Conservation (phyloP, 139 green algal genomes). For the Closterium sp. region DNA sequence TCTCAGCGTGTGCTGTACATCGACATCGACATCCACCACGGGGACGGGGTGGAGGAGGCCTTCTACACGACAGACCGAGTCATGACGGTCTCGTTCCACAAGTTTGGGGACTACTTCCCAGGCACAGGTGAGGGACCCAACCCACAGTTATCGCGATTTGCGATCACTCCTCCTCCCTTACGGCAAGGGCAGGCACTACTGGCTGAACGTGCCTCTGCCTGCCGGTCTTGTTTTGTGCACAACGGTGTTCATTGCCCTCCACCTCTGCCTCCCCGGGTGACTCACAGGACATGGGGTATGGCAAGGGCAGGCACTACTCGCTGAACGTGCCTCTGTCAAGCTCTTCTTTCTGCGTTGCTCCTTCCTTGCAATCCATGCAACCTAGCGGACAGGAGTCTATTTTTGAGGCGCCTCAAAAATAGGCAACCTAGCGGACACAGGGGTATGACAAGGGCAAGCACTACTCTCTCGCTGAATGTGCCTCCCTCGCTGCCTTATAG, state of each 20-base stretch:
- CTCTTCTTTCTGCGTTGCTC: background rate
- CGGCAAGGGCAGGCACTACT: slow-evolving; percentile 80
- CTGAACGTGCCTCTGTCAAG: slow-evolving; percentile 66
- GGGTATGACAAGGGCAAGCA: slow-evolving; percentile 77
- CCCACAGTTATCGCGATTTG: background rate
- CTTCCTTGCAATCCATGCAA: background rate
- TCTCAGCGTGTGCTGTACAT: slow-evolving; percentile 71
- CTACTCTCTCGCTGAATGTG: slow-evolving; percentile 90
- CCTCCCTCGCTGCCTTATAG: background rate
- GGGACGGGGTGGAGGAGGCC: slow-evolving; percentile 97
- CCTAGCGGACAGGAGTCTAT: slow-evolving; percentile 63
- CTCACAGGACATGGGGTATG: slow-evolving; percentile 84
- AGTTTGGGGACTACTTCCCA: slow-evolving; percentile 98
- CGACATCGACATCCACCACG: slow-evolving; percentile 97
- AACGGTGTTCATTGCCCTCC: background rate
- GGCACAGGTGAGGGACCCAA: slow-evolving; percentile 74
- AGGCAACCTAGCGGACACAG: slow-evolving; percentile 65
- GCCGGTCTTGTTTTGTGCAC: background rate
- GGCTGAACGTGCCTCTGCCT: slow-evolving; percentile 66
- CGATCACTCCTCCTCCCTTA: slow-evolving; percentile 32
- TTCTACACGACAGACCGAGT: slow-evolving; percentile 98
- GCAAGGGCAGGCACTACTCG: slow-evolving; percentile 80
- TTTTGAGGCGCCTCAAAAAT: background rate
- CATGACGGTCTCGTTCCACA: slow-evolving; percentile 92
- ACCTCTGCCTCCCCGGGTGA: slow-evolving; percentile 91